Evolutionary conservation across 352 stramenopile species (phyloP), one percentile per base, ranked within the genome.

Genomic region (Pythium chondricola): DNA sequence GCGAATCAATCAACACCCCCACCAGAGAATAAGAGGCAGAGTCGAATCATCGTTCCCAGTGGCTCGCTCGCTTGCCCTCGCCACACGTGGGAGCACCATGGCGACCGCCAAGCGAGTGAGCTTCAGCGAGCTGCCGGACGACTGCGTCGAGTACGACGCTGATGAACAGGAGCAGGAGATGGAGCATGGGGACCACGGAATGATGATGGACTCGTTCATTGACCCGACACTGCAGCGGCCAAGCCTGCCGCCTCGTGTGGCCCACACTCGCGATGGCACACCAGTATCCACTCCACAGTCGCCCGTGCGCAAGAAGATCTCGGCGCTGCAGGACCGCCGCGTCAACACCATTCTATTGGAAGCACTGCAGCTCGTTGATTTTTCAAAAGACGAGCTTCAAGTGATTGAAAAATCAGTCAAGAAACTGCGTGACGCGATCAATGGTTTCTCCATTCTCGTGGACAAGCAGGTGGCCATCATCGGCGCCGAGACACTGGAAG

Each of bases 391-490:
- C n/a, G 79, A 88, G 43, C 58, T 86, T 9, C 48, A 52, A 0
- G 30, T 67, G 24, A 74, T 88, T 29, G 79, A 87, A 24, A 70
- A 67, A 24, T 71, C 73, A 11, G 60, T 81, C 38, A 81, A 74
- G 42, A 65, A 72, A 7, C 49, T 90, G 7, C 67, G 74, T 16
- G 71, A 85, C 36, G 71, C 68, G 3, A 75, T 88, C 40, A 54
- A 85, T 25, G 69, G 71, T 0, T 87, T 89, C 36, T 66, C 75
- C 8, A 63, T 89, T 17, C 63, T 89, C 2, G 67, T 89, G n/a
- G 78, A 85, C 57, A 85, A 85, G 39, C 78, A 87, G 38, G 77
- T 86, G 25, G 82, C 77, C 18, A 78, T 85, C 44, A 71, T 83
- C 22, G 67, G 73, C 13, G 51, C 25, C 3, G 55, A 73, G 35